phyloP scores from a whole-genome alignment of 23 red algal genomes.

The Porphyridium purpureum region DNA sequence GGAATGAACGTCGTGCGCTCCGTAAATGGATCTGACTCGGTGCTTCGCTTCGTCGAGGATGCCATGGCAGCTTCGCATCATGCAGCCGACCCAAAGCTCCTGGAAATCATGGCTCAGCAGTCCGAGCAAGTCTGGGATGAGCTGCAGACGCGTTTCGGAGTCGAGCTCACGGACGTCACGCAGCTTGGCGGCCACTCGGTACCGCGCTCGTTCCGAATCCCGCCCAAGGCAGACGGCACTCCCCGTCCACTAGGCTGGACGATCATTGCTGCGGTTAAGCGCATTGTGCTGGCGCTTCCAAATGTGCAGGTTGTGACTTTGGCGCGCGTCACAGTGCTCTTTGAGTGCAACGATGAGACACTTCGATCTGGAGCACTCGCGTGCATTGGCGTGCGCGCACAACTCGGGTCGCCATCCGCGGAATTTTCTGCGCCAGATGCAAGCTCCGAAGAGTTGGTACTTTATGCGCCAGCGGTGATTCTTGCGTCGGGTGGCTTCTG shows the following conservation, averaged over 20 bases:
- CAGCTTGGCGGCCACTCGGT: constrained; percentile 1
- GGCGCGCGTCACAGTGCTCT: neutral
- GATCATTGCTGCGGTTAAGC: constrained; percentile 1
- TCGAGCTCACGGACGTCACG: neutral
- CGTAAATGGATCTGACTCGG: no score
- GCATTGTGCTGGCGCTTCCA: neutral
- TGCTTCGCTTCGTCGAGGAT: no score
- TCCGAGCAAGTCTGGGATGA: no score
- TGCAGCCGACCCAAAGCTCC: no score
- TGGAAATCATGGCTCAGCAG: no score
- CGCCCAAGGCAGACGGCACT: neutral
- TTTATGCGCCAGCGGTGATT: neutral
- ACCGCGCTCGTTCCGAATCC: neutral
- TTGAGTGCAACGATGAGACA: no score
- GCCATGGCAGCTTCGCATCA: no score
- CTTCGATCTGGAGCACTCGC: neutral
- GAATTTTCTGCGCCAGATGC: no score
- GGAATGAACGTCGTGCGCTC: neutral
- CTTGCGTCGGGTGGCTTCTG: constrained; percentile 1
- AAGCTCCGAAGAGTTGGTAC: no score
- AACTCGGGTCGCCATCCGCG: neutral
- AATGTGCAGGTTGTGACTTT: neutral
- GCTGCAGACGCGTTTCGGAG: no score
- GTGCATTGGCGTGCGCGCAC: neutral
- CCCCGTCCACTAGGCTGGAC: neutral